Conservation (phyloP, 345 rosid species). For the Turnera subulata region DNA sequence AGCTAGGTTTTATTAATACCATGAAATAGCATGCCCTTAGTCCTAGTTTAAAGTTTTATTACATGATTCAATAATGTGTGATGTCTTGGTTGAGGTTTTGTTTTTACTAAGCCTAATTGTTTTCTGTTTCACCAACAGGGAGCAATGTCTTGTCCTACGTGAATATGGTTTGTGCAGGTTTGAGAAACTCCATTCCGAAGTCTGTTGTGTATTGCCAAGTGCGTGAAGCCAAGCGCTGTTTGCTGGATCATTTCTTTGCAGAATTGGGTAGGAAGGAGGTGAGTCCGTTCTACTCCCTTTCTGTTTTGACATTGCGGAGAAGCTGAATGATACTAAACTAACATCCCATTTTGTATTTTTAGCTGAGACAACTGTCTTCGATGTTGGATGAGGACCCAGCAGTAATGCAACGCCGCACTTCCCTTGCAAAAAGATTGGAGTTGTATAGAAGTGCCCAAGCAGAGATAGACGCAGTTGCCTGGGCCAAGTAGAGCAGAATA, state of each 20-base stretch:
- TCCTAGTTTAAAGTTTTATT: no score
- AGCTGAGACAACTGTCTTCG: conserved; percentile 55
- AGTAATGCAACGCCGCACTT: conserved; percentile 65
- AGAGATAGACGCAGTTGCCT: conserved; percentile 87
- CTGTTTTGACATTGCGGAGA: not conserved
- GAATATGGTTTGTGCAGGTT: conserved; percentile 72
- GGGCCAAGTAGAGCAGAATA: conserved; percentile 59
- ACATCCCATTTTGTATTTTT: conserved; percentile 11
- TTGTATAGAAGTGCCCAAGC: conserved; percentile 80
- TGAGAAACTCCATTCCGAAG: conserved; percentile 86
- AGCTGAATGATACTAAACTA: not conserved
- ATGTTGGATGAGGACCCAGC: conserved; percentile 87
- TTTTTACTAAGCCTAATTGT: not conserved
- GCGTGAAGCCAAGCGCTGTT: conserved; percentile 85
- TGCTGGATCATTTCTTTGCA: conserved; percentile 78
- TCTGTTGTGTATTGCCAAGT: conserved; percentile 95
- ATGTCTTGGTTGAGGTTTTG: no score
- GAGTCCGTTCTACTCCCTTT: not conserved
- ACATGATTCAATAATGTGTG: no score
- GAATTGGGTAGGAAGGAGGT: conserved; percentile 90
- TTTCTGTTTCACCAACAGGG: conserved; percentile 32
- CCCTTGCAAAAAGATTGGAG: conserved; percentile 74
- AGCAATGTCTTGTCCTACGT: conserved; percentile 70
- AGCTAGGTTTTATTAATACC: no score
- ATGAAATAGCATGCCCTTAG: no score